Base-by-base conservation (phyloP, 2,329 filamentous ascomycete species). In the Metarhizium brunneum region DNA sequence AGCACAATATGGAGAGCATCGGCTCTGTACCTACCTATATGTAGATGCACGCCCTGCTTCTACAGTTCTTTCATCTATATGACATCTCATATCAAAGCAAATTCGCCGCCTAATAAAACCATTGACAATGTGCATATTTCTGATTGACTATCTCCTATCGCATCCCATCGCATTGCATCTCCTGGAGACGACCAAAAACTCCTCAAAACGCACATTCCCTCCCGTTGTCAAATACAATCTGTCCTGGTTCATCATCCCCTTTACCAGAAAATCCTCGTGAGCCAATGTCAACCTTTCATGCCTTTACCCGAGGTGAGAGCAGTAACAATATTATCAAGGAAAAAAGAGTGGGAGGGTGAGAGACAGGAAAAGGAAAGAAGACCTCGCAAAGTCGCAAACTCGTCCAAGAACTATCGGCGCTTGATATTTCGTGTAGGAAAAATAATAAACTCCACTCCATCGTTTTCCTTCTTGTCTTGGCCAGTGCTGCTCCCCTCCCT, bases 401-500 rank as follows among this genome's bases (percentile, higher is more conserved):
- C 20, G 16, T n/a, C 47, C 13, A 42, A 30, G 30, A 50, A 16
- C 47, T 36, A 43, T 49, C 52, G 7, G 29, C 52, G 45, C 20
- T 29, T 54, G 45, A 54, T 40, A 50, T 50, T 43, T 30, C 49
- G 49, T 42, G 58, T 55, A 57, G 58, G 57, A 62, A 63, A 60
- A 65, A 62, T 63, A 54, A 53, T 30, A 58, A 60, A 62, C 63
- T 32, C 45, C 53, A 50, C 47, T 25, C 20, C 25, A 61, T 59
- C 58, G 60, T 60, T 58, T 61, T 57, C 59, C 57, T 48, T 59
- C 53, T n/a, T 51, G 45, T 45, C 30, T 55, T 61, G 60, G 58
- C 58, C 59, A 56, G 58, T 62, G 62, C 66, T 58, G 47, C 58
- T 55, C 40, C 65, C 50, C 13, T 60, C 62, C 66, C 64, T 66